Base-by-base conservation (phyloP, 2,329 filamentous ascomycete genomes). In the Colletotrichum sp. region DNA sequence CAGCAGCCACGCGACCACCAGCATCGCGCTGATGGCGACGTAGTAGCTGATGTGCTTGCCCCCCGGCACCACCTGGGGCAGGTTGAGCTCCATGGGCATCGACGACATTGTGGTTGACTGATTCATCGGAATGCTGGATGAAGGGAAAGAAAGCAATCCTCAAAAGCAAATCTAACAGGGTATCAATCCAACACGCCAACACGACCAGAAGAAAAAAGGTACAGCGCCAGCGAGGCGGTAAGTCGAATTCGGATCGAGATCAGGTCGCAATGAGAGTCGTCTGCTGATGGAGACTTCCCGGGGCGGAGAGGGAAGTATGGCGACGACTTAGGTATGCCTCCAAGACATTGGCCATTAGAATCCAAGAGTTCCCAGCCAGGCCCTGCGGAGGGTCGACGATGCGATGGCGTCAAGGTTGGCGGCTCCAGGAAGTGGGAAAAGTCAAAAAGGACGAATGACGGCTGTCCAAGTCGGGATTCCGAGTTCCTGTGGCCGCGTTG, bases 1-100 rank as follows among this genome's bases (percentile, higher is more conserved):
- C n/a, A 87, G 79, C n/a, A 85, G 52, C 84, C 85, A 89, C 26
- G 83, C 79, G 16, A 82, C 81, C 7, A 88, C 55, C 13, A 87
- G 64, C 26, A 86, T 75, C 16, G 82, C 78, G 15, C 79, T 81
- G 15, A 88, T 78, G n/a, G 84, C 83, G 34, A 85, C 78, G 77
- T 88, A 89, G 79, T 86, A 88, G 72, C 82, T 84, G 30, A 85
- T 74, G 48, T 83, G 83, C 58, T 80, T 80, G 8, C 80, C 81
- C 16, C 82, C 79, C 13, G 78, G 76, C 7, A 83, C 72, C 26
- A 82, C 78, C 66, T 80, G 80, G 24, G 79, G 79, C 30, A 83
- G 72, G 8, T 80, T 80, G 24, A 79, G 74, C 16, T 81, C 79
- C 38, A 80, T 52, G 30, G 72, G 63, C 13, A 75, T 36, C 21